Percentiles rank a stretch among this genome's conserved stretches.
These are phyloP conservation scores for Poa annua DNA, from an alignment of 176 grass and related monocot species.

Conservation along the genomic window DNA sequence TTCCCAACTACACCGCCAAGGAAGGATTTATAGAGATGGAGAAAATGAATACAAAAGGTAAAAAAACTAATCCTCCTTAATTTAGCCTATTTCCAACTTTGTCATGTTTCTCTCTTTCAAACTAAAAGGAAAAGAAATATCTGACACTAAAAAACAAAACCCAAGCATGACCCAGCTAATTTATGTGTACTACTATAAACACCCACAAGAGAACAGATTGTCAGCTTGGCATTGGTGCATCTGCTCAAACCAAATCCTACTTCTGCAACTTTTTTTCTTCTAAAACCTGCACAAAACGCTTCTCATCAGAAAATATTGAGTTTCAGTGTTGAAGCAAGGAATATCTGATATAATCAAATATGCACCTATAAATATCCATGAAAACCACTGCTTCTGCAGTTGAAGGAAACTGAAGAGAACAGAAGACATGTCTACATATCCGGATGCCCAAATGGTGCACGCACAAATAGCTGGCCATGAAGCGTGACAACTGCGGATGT, in stretches of 20 bases:
- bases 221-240: constrained; percentile 32
- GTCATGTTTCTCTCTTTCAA: background rate
- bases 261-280: constrained; percentile 38
- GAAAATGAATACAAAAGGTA: constrained; percentile 37
- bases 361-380: constrained; percentile 40
- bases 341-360: background rate
- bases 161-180: constrained; percentile 36
- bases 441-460: constrained; percentile 82
- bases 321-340: constrained; percentile 3
- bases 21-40: constrained; percentile 34
- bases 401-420: constrained; percentile 38
- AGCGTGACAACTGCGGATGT: constrained; percentile 95
- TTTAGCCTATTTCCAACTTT: constrained; percentile 18
- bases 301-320: constrained; percentile 29
- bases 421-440: constrained; percentile 57
- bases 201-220: constrained; percentile 42
- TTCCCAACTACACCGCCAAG: background rate
- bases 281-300: constrained; percentile 42
- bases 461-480: constrained; percentile 95
- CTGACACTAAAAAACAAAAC: constrained; percentile 17
- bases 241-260: constrained; percentile 51
- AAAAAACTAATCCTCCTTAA: constrained; percentile 41
- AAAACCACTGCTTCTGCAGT: constrained; percentile 27
- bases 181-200: constrained; percentile 39
- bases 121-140: constrained; percentile 1